A percentile compares a stretch with the other conserved stretches of the same genome.
These are phyloP conservation scores for Cadophora luteo-olivacea DNA, from an alignment of 2,329 filamentous ascomycete species.

Conservation along the genomic window DNA sequence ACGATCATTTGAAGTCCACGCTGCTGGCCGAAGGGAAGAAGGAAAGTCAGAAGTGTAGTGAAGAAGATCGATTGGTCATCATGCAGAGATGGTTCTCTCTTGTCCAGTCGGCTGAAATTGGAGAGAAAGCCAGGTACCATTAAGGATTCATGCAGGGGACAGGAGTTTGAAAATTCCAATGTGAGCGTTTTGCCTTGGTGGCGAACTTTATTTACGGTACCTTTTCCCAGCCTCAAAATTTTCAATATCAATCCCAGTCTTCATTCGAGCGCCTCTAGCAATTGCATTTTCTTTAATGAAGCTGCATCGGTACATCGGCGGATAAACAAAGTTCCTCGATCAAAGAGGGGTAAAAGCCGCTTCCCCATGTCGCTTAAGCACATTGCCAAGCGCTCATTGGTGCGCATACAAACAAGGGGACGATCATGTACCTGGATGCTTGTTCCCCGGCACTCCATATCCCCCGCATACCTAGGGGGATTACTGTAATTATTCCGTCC, in stretches of 20 bases:
- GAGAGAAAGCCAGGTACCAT: neutral
- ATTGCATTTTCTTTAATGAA: neutral
- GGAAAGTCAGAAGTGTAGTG: slow-evolving; percentile 16
- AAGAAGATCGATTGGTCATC: slow-evolving; percentile 13
- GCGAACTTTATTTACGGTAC: neutral
- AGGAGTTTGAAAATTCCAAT: neutral
- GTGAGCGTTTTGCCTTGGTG: neutral
- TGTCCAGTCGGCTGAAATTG: neutral
- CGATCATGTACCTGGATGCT: slow-evolving; percentile 1
- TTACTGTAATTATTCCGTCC: neutral
- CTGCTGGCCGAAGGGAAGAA: slow-evolving; percentile 9
- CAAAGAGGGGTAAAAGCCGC: neutral
- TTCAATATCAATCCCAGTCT: neutral
- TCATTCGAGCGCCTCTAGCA: neutral
- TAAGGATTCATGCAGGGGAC: neutral
- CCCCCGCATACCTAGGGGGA: neutral
- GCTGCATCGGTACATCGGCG: neutral
- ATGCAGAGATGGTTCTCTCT: slow-evolving; percentile 21
- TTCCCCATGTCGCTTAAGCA: slow-evolving; percentile 14
- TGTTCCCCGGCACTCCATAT: neutral
- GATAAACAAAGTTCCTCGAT: slow-evolving; percentile 3
- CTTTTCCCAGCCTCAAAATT: neutral
- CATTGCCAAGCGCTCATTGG: neutral
- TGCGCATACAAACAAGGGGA: slow-evolving; percentile 10
- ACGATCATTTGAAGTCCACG: neutral